phyloP scores from a whole-genome alignment of 2,329 filamentous ascomycete species.

The Sarocladiaceae sp. region DNA sequence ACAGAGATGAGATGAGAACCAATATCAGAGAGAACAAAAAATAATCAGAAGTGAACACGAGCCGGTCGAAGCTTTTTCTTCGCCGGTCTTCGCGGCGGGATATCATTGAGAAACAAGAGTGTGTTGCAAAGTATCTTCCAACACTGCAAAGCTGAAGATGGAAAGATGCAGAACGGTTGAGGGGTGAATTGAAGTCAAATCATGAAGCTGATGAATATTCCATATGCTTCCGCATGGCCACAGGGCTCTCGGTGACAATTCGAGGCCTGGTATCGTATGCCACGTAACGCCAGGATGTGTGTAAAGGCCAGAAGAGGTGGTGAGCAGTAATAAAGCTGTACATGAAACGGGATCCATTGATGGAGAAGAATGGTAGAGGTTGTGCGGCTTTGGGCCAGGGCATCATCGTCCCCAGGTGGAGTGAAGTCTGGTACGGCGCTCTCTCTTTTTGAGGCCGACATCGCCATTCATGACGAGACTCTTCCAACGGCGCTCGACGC shows the following conservation, averaged over 20 bases:
- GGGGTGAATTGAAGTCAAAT: background rate
- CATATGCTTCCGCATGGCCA: conserved; percentile 2
- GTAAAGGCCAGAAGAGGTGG: background rate
- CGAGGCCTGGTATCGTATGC: background rate
- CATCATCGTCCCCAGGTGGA: conserved; percentile 40
- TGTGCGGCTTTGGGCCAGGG: background rate
- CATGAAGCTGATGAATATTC: background rate
- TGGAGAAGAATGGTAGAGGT: background rate
- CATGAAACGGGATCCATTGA: background rate
- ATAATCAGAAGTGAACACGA: conserved; percentile 6
- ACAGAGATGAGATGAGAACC: background rate
- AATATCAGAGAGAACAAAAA: background rate
- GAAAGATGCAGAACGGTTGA: background rate
- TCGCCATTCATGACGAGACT: conserved; percentile 56
- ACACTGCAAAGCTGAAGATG: too few relatives aligned
- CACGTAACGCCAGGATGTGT: background rate
- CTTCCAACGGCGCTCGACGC: conserved; percentile 58
- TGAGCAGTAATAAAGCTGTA: background rate
- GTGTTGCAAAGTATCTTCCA: too few relatives aligned
- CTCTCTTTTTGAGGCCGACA: conserved; percentile 50
- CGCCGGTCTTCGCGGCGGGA: background rate
- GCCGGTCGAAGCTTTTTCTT: background rate
- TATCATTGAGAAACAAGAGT: conserved; percentile 6
- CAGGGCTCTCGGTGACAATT: background rate
- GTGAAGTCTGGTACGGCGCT: conserved; percentile 44